Evolutionary conservation across 106 monocot species (phyloP).

Genomic region (Dioscorea alata): DNA sequence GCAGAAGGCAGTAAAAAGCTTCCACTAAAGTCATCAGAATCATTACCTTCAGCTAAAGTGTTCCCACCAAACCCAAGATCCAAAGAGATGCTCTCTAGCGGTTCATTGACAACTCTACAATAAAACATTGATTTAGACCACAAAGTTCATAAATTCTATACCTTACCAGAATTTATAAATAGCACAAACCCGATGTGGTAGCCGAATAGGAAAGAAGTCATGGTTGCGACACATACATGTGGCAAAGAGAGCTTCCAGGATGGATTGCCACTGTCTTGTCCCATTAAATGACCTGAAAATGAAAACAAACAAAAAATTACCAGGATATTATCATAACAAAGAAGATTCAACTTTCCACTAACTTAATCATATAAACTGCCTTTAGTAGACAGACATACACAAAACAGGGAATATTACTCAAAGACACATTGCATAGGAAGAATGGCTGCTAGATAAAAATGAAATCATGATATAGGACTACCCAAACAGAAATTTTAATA

Average conservation of each 20-base stretch:
- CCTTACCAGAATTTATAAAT: neutral
- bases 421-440: neutral
- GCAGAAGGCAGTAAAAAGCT: neutral
- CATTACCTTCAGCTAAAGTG: conserved; percentile 73
- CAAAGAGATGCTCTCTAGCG: conserved; percentile 80
- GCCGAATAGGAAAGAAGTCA: conserved; percentile 90
- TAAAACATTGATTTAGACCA: neutral
- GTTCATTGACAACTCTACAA: conserved; percentile 90
- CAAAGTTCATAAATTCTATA: neutral
- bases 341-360: neutral
- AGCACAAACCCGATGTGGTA: conserved; percentile 65
- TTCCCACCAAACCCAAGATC: conserved; percentile 92
- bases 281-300: conserved; percentile 12
- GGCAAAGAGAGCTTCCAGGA: conserved; percentile 80
- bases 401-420: neutral
- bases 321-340: neutral
- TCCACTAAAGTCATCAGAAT: neutral
- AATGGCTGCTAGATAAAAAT: neutral
- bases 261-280: conserved; percentile 35
- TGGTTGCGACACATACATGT: conserved; percentile 72
- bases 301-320: conserved; percentile 2
- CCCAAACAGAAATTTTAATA: neutral
- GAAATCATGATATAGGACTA: neutral
- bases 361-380: neutral
- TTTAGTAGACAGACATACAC: neutral